A percentile compares a stretch with the other conserved stretches of the same genome.
These are phyloP conservation scores for Lentinula boryana DNA, from an alignment of 768 basidiomycete species.

Conservation along the genomic window DNA sequence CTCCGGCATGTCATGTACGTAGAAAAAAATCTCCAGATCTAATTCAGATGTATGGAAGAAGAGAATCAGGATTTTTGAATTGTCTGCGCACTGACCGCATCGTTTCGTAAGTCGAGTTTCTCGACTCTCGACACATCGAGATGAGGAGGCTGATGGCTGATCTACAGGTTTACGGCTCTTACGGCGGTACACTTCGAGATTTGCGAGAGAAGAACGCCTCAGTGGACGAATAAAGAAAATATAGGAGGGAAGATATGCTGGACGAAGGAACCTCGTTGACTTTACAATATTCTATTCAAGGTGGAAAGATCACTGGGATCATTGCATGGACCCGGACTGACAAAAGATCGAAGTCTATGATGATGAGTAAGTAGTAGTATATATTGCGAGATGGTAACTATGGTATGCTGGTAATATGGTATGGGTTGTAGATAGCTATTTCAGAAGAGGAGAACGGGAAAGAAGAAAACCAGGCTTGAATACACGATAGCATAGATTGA, in stretches of 20 bases:
- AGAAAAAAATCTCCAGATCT: not conserved
- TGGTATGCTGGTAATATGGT: constrained; percentile 1
- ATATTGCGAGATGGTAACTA: not conserved
- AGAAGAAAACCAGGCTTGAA: not conserved
- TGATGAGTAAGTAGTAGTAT: not conserved
- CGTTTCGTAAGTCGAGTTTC: not conserved
- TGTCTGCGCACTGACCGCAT: not conserved
- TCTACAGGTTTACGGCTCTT: not conserved
- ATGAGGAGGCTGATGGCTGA: not conserved
- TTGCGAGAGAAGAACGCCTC: not conserved
- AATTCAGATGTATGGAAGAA: not conserved
- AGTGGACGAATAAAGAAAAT: not conserved
- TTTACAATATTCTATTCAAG: too few relatives aligned
- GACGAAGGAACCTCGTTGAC: too few relatives aligned
- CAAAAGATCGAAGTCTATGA: not conserved
- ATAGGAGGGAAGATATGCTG: not conserved
- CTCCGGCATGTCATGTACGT: not conserved
- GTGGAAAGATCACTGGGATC: too few relatives aligned
- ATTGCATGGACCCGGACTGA: not conserved
- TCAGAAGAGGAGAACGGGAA: not conserved
- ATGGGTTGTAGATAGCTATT: not conserved
- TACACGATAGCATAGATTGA: not conserved
- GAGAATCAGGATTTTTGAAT: not conserved
- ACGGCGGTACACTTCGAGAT: not conserved
- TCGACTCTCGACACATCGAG: not conserved